Percentiles rank a stretch among this genome's conserved stretches.
These are phyloP conservation scores for Xylaria castorea DNA, from an alignment of 495 filamentous ascomycete species.

Conservation along the genomic window DNA sequence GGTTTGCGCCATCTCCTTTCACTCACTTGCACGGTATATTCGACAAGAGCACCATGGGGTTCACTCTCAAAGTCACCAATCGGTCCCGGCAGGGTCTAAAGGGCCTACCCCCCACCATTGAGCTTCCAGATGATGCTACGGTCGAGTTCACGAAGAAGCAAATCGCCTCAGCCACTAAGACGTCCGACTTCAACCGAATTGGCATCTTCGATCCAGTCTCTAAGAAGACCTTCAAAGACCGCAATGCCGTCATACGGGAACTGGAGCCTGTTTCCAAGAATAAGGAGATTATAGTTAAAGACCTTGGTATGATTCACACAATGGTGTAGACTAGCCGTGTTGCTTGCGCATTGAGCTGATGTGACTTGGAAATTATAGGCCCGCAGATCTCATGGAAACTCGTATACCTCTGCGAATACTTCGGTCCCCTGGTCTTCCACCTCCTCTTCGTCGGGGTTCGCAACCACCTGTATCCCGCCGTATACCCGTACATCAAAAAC, in stretches of 20 bases:
- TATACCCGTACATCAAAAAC: conserved; percentile 52
- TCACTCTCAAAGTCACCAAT: conserved; percentile 53
- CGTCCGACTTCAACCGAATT: conserved; percentile 66
- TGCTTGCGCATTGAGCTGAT: conserved; percentile 9
- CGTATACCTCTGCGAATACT: conserved; percentile 93
- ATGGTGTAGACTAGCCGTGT: background rate
- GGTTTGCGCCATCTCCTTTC: background rate
- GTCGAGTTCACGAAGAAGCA: conserved; percentile 63
- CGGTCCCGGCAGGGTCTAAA: conserved; percentile 63
- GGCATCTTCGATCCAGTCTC: conserved; percentile 76
- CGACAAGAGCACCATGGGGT: conserved; percentile 22
- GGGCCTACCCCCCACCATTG: conserved; percentile 71
- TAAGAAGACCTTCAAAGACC: conserved; percentile 65
- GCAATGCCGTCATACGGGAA: conserved; percentile 60
- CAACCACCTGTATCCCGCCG: conserved; percentile 72
- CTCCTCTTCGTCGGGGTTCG: conserved; percentile 71
- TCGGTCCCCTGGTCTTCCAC: conserved; percentile 94
- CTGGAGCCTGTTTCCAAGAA: conserved; percentile 69
- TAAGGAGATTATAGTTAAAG: conserved; percentile 85
- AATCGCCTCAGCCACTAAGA: conserved; percentile 52
- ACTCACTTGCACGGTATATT: background rate
- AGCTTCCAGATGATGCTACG: conserved; percentile 64
- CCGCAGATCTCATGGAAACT: conserved; percentile 92
- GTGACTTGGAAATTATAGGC: conserved; percentile 57
- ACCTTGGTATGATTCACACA: conserved; percentile 70